A percentile compares a stretch with the other conserved stretches of the same genome.
Evolutionary conservation across 2,329 filamentous ascomycete genomes (phyloP).

Genomic region (Hymenoscyphus fructigenus): DNA sequence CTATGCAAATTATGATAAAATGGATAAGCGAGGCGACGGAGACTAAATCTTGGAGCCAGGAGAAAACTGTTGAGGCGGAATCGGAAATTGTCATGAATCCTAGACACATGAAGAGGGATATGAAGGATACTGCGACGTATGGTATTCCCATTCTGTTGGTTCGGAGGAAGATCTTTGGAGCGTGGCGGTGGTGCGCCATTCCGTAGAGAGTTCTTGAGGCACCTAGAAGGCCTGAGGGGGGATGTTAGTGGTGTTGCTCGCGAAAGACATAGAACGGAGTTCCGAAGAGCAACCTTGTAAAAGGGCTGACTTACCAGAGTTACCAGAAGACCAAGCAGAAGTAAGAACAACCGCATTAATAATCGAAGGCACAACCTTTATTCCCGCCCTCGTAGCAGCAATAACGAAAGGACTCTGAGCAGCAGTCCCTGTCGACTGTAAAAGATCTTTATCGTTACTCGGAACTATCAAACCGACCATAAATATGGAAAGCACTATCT

Average conservation of each 20-base stretch:
- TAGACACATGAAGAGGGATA: conserved; percentile 58
- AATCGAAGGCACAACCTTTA: conserved; percentile 67
- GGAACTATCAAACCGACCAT: conserved; percentile 56
- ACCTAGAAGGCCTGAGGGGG: conserved; percentile 47
- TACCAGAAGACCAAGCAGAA: conserved; percentile 68
- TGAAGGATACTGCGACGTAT: conserved; percentile 56
- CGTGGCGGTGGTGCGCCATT: conserved; percentile 54
- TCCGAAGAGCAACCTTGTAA: background rate
- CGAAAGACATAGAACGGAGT: background rate
- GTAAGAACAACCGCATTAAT: conserved; percentile 78
- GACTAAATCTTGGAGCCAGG: conserved; percentile 63
- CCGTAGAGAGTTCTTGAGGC: conserved; percentile 60
- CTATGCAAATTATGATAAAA: conserved; percentile 59
- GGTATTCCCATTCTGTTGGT: conserved; percentile 58
- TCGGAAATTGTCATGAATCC: conserved; percentile 66
- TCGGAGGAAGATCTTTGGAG: conserved; percentile 51
- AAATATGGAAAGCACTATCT: conserved; percentile 39
- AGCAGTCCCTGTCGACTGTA: conserved; percentile 43
- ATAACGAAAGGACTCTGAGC: conserved; percentile 68
- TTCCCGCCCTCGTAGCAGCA: conserved; percentile 65
- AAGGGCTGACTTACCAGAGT: conserved; percentile 44
- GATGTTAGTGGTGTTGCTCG: background rate
- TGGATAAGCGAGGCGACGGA: conserved; percentile 63
- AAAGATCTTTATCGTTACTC: conserved; percentile 47
- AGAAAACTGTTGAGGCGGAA: conserved; percentile 60